A percentile compares a stretch with the other conserved stretches of the same genome.
Conservation (phyloP, 345 rosid species). For the Populus deltoides region DNA sequence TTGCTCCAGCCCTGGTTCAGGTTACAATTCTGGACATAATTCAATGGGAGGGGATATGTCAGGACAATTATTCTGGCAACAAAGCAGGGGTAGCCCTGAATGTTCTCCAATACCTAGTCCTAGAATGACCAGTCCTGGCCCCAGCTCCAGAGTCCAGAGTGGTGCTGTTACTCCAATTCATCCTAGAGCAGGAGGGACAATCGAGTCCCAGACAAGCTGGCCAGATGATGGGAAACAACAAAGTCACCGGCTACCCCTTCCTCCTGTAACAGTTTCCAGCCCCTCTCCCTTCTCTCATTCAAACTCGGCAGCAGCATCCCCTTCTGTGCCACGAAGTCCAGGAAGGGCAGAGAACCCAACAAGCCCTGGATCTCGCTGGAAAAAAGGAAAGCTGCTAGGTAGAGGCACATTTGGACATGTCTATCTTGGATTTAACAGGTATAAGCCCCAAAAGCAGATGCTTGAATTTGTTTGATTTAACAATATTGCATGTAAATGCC, state of each 20-base stretch:
- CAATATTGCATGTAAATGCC: background rate
- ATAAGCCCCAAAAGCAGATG: background rate
- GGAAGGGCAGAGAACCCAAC: slow-evolving; percentile 73
- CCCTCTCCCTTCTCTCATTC: slow-evolving; percentile 80
- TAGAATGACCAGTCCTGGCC: slow-evolving; percentile 96
- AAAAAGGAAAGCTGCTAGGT: slow-evolving; percentile 71
- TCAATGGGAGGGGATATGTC: slow-evolving; percentile 94
- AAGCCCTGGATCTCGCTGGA: slow-evolving; percentile 65
- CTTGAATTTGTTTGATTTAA: background rate
- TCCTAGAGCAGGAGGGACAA: slow-evolving; percentile 78
- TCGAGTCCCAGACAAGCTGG: slow-evolving; percentile 69
- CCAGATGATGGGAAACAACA: slow-evolving; percentile 79
- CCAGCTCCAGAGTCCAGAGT: slow-evolving; percentile 93
- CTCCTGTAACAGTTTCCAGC: slow-evolving; percentile 66
- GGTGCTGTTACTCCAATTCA: slow-evolving; percentile 98
- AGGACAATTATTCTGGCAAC: slow-evolving; percentile 86
- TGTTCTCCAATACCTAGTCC: slow-evolving; percentile 95
- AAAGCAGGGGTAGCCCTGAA: slow-evolving; percentile 93
- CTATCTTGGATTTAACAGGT: slow-evolving; percentile 76
- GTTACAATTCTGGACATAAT: slow-evolving; percentile 90
- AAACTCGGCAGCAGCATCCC: slow-evolving; percentile 87
- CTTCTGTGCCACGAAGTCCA: slow-evolving; percentile 95
- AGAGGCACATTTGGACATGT: slow-evolving; percentile 86
- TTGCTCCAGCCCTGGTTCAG: slow-evolving; percentile 97
- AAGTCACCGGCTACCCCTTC: slow-evolving; percentile 90